phyloP scores from a whole-genome alignment of 176 grass and related monocot genomes.

The Oropetium thomaeum region DNA sequence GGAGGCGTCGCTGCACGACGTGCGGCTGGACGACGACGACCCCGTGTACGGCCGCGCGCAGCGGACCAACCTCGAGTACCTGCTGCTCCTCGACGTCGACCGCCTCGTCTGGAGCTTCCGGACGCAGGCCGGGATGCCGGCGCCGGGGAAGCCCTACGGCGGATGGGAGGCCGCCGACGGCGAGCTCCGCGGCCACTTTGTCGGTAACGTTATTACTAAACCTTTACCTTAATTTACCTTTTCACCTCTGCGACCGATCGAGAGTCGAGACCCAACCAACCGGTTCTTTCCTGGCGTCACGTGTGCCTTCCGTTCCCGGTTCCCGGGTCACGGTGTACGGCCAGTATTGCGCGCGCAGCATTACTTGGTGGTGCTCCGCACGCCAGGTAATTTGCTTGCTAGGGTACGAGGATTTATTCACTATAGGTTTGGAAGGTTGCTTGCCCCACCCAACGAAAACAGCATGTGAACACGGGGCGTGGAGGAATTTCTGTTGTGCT shows the following conservation, averaged over 20 bases:
- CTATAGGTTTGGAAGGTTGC: no score
- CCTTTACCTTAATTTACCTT: no score
- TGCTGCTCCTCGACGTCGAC: slow-evolving; percentile 66
- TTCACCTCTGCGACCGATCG: no score
- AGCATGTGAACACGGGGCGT: not conserved
- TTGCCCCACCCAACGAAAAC: not conserved
- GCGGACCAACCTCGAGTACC: slow-evolving; percentile 81
- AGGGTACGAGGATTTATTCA: not conserved
- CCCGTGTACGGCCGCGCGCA: slow-evolving; percentile 53
- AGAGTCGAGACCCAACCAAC: no score
- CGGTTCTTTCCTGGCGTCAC: not conserved
- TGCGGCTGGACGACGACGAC: slow-evolving; percentile 48
- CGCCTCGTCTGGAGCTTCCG: slow-evolving; percentile 75
- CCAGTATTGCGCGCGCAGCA: not conserved
- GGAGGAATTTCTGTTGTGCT: not conserved
- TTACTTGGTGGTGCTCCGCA: not conserved
- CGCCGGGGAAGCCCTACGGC: slow-evolving; percentile 54
- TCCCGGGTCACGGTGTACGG: not conserved
- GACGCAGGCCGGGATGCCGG: slow-evolving; percentile 44
- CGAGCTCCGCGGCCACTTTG: slow-evolving; percentile 80
- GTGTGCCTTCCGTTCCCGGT: not conserved
- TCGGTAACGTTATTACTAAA: no score
- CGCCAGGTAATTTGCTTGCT: not conserved
- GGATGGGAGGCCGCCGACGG: slow-evolving; percentile 61
- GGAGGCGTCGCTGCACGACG: slow-evolving; percentile 64